Conservation (phyloP, 2,329 filamentous ascomycete species). For the Coniochaeta prunicola region DNA sequence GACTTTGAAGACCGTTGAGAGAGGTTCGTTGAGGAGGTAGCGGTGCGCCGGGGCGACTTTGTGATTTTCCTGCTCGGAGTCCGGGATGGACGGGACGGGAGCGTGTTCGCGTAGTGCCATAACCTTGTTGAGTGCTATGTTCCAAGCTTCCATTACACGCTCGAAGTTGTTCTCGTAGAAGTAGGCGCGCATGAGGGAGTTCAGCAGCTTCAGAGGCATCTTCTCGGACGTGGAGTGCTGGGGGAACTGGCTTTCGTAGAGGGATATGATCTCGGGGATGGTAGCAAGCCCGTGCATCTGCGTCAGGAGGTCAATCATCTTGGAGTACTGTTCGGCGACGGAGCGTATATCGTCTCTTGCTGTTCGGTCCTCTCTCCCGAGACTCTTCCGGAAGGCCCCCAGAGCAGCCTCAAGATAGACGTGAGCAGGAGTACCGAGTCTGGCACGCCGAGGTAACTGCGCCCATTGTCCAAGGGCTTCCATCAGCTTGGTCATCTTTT, state of each 20-base stretch:
- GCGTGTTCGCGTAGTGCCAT: conserved; percentile 13
- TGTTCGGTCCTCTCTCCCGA: conserved; percentile 10
- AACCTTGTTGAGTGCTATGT: conserved; percentile 47
- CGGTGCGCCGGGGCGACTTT: conserved; percentile 40
- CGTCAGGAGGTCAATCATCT: conserved; percentile 30
- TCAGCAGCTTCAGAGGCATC: conserved; percentile 50
- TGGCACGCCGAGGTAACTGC: conserved; percentile 14
- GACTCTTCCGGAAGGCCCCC: conserved; percentile 25
- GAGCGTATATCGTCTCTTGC: conserved; percentile 6
- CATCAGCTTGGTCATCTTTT: conserved; percentile 33
- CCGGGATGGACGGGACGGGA: neutral
- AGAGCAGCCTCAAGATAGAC: conserved; percentile 25
- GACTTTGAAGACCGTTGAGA: conserved; percentile 41
- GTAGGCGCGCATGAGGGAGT: conserved; percentile 62
- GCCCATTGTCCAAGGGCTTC: conserved; percentile 30
- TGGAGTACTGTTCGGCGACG: conserved; percentile 29
- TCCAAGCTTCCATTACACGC: conserved; percentile 61
- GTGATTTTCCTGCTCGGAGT: conserved; percentile 6
- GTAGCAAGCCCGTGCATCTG: conserved; percentile 28
- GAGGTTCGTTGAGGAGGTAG: conserved; percentile 42
- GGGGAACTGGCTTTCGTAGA: conserved; percentile 43
- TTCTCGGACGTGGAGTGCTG: conserved; percentile 30
- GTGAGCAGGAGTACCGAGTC: conserved; percentile 9
- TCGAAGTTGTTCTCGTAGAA: conserved; percentile 48
- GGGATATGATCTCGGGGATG: conserved; percentile 35